Conservation (phyloP, 1,284 basidiomycete genomes). For the Butyriboletus appendiculatus region DNA sequence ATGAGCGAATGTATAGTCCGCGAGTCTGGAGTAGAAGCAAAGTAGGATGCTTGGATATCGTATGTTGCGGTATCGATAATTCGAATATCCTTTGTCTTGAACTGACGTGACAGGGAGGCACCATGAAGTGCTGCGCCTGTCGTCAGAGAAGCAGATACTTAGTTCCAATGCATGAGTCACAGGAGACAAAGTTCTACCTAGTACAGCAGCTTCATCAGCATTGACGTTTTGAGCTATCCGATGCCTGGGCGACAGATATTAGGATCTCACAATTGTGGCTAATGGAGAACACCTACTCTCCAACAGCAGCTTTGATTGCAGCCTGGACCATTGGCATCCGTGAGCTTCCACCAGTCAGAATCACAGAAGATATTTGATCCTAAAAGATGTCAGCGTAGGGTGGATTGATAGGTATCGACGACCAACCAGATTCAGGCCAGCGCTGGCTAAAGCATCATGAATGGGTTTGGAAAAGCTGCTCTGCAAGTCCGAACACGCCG, state of each 20-base stretch:
- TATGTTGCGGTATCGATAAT: constrained; percentile 73
- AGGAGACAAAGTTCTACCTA: constrained; percentile 49
- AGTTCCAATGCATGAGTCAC: neutral
- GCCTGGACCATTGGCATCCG: constrained; percentile 92
- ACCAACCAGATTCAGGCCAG: constrained; percentile 65
- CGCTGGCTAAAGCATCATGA: constrained; percentile 69
- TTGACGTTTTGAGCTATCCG: constrained; percentile 95
- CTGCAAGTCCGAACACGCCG: constrained; percentile 62
- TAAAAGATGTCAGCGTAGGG: constrained; percentile 28
- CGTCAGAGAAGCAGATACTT: constrained; percentile 2
- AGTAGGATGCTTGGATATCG: constrained; percentile 78
- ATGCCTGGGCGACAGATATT: constrained; percentile 42
- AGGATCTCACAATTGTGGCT: constrained; percentile 1
- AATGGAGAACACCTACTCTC: constrained; percentile 52
- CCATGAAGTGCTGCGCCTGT: constrained; percentile 87
- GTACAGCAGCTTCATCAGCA: constrained; percentile 94
- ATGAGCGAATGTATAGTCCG: constrained; percentile 72
- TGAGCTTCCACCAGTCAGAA: constrained; percentile 89
- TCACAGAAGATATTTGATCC: constrained; percentile 84
- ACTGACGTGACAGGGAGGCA: constrained; percentile 86
- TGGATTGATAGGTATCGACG: neutral
- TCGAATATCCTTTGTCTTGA: constrained; percentile 95
- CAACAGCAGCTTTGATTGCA: constrained; percentile 75
- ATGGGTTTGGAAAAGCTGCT: constrained; percentile 74
- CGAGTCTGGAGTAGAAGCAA: constrained; percentile 58